Conservation (phyloP, 2,329 filamentous ascomycete genomes). For the Cladosporium sp. region DNA sequence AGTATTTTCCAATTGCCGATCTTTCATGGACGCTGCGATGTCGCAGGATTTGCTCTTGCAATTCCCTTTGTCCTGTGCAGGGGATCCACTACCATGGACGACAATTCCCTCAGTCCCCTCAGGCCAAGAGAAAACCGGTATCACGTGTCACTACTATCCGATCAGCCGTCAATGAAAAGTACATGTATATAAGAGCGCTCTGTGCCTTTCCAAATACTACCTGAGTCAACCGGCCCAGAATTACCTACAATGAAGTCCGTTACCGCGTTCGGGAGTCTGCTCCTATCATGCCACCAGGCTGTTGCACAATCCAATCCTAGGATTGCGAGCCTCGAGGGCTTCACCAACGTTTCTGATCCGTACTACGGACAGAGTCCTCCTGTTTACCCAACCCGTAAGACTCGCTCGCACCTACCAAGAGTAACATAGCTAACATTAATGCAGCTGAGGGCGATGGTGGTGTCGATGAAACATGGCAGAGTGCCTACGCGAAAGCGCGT, state of each 20-base stretch:
- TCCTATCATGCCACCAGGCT: slow-evolving; percentile 6
- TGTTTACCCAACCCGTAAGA: slow-evolving; percentile 28
- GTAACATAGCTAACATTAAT: slow-evolving; percentile 1
- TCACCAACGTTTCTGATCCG: slow-evolving; percentile 14
- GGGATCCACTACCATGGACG: slow-evolving; percentile 1
- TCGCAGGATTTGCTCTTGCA: not conserved
- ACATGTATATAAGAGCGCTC: not conserved
- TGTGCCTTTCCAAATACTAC: not conserved
- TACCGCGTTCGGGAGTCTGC: not conserved
- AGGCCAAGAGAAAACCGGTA: slow-evolving; percentile 8
- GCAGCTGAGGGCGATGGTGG: slow-evolving; percentile 23
- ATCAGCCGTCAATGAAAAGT: not conserved
- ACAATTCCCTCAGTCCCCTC: slow-evolving; percentile 8
- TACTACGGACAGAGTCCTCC: slow-evolving; percentile 22
- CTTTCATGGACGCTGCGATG: not conserved
- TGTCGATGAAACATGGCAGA: slow-evolving; percentile 22
- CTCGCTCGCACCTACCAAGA: not conserved
- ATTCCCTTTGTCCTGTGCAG: not conserved
- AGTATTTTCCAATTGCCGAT: slow-evolving; percentile 6
- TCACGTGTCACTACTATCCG: not conserved
- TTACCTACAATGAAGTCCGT: slow-evolving; percentile 1
- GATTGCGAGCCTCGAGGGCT: slow-evolving; percentile 3
- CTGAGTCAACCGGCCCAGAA: too few species aligned
- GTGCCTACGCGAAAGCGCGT: slow-evolving; percentile 29
- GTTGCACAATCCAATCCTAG: not conserved